Conservation (phyloP, 2,329 filamentous ascomycete species). For the Diaporthe velutina region DNA sequence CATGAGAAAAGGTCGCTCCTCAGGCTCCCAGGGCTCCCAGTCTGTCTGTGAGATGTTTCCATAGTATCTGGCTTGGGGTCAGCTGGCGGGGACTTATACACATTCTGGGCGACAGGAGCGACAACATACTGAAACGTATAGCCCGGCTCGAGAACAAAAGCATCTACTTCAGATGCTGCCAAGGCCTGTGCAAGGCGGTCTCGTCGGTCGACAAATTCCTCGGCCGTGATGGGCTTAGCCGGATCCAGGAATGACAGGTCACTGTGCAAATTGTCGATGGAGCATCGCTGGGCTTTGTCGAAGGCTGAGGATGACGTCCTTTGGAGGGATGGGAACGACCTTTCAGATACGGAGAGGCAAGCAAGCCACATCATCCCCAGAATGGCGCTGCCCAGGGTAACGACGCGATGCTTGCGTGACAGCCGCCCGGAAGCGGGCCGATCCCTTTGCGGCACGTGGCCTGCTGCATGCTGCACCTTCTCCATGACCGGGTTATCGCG, state of each 20-base stretch:
- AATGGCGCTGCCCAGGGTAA: constrained; percentile 1
- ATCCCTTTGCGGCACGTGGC: background rate
- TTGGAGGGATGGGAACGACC: background rate
- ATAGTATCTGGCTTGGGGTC: constrained; percentile 58
- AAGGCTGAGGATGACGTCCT: constrained; percentile 62
- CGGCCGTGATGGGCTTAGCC: constrained; percentile 59
- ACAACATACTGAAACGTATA: constrained; percentile 68
- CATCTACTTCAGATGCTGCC: constrained; percentile 63
- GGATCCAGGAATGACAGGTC: constrained; percentile 64
- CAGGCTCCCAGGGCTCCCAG: constrained; percentile 76
- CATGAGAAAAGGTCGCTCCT: constrained; percentile 75
- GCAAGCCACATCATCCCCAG: background rate
- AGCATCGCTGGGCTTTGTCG: constrained; percentile 71
- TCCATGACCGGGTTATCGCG: constrained; percentile 15
- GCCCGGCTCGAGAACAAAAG: constrained; percentile 73
- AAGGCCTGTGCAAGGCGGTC: constrained; percentile 69
- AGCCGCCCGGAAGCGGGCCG: background rate
- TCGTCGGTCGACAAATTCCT: constrained; percentile 67
- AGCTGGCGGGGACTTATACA: background rate
- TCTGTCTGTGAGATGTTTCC: constrained; percentile 71
- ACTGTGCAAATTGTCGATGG: constrained; percentile 63
- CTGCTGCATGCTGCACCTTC: constrained; percentile 13
- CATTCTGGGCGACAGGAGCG: too few species aligned
- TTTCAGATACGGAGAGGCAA: background rate
- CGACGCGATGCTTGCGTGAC: constrained; percentile 1